These are phyloP conservation scores for Pleurotus citrinopileatus DNA, from an alignment of 768 basidiomycete genomes.

Conservation along the genomic window DNA sequence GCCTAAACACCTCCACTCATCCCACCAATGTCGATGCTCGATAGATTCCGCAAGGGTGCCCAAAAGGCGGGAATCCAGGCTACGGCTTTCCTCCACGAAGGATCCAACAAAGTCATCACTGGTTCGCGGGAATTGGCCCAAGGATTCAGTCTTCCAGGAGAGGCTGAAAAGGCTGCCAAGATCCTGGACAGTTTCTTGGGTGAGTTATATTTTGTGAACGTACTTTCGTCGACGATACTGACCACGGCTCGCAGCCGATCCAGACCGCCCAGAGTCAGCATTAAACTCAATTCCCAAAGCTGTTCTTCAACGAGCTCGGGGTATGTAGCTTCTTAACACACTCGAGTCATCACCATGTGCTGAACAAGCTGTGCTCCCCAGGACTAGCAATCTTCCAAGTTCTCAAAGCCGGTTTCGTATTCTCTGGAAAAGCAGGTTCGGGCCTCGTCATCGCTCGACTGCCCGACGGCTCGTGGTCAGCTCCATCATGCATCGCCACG, in stretches of 20 bases:
- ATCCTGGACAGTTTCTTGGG: constrained; percentile 91
- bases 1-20: too few species aligned
- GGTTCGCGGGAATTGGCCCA: constrained; percentile 80
- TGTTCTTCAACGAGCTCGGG: constrained; percentile 86
- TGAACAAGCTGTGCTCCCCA: too few species aligned
- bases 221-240: constrained; percentile 10
- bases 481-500: constrained; percentile 95
- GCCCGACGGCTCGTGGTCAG: constrained; percentile 95
- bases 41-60: constrained; percentile 79
- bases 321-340: constrained; percentile 34
- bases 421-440: constrained; percentile 92
- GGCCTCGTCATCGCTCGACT: constrained; percentile 90
- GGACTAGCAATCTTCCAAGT: constrained; percentile 95
- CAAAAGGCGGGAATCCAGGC: constrained; percentile 83
- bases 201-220: constrained; percentile 29
- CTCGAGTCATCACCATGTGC: too few species aligned
- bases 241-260: constrained; percentile 60
- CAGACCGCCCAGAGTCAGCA: constrained; percentile 82
- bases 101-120: constrained; percentile 64
- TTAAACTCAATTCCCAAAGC: constrained; percentile 93
- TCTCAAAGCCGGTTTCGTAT: constrained; percentile 90
- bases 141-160: constrained; percentile 85
- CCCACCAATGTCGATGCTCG: constrained; percentile 65
- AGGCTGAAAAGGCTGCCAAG: constrained; percentile 91
- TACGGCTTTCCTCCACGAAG: constrained; percentile 66